Evolutionary conservation across 257 asterid species (phyloP).

Genomic region (Solanum dulcamara): DNA sequence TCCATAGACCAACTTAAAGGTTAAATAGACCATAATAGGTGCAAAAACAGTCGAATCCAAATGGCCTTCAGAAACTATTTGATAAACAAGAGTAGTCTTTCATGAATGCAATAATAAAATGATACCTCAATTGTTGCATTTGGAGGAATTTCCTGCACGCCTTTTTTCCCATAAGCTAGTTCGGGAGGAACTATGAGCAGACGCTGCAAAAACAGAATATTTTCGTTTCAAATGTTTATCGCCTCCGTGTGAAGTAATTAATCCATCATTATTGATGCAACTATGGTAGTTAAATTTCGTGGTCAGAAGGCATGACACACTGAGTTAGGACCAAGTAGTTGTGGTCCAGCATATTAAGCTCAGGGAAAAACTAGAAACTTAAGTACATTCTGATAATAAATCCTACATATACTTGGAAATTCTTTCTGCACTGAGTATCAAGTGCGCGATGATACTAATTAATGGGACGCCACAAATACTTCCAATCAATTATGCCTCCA

Average conservation of each 20-base stretch:
- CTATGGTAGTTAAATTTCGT: neutral
- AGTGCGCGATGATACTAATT: neutral
- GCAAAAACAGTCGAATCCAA: neutral
- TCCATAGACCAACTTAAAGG: neutral
- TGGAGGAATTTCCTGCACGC: slow-evolving; percentile 97
- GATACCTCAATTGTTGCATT: slow-evolving; percentile 90
- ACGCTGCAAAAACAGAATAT: slow-evolving; percentile 41
- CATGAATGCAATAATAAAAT: neutral
- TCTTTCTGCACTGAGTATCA: neutral
- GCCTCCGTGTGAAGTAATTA: neutral
- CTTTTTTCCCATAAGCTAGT: slow-evolving; percentile 90
- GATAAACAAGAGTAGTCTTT: neutral
- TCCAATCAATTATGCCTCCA: neutral
- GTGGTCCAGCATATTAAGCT: neutral
- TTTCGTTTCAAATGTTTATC: neutral
- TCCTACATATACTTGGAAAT: neutral
- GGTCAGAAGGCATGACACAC: neutral
- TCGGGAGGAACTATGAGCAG: slow-evolving; percentile 88
- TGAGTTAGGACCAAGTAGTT: neutral
- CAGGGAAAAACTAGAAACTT: neutral
- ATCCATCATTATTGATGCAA: neutral
- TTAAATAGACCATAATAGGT: neutral
- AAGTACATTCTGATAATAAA: neutral
- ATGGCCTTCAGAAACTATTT: neutral
- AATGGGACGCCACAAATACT: neutral